Conservation (phyloP, 192 early-diverging fungal species). For the Podila horticola region DNA sequence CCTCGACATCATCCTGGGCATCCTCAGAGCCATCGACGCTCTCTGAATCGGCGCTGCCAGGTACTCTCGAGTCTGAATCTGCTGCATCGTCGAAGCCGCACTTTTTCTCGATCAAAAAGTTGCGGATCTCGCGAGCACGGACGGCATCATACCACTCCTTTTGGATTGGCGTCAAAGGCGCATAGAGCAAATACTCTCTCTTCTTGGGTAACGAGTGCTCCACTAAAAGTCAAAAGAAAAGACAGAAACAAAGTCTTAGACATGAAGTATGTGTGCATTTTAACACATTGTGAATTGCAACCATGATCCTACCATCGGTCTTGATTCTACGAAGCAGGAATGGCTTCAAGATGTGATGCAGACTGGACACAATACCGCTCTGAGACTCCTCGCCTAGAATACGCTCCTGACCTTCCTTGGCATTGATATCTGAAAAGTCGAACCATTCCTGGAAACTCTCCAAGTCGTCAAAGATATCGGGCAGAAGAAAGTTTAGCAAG, state of each 20-base stretch:
- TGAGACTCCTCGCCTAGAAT: constrained; percentile 75
- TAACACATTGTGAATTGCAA: too few species aligned
- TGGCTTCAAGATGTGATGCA: constrained; percentile 92
- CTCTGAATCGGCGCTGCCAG: constrained; percentile 11
- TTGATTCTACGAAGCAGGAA: constrained; percentile 94
- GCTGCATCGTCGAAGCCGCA: constrained; percentile 3
- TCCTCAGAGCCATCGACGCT: not conserved
- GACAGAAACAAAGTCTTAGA: not conserved
- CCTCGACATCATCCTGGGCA: constrained; percentile 2
- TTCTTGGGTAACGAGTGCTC: constrained; percentile 91
- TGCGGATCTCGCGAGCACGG: constrained; percentile 65
- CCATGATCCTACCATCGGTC: constrained; percentile 69
- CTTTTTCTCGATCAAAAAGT: constrained; percentile 68
- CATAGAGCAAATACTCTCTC: constrained; percentile 87
- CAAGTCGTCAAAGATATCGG: constrained; percentile 93
- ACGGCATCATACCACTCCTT: constrained; percentile 79
- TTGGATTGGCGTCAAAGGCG: constrained; percentile 76
- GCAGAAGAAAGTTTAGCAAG: constrained; percentile 92
- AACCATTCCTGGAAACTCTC: constrained; percentile 91
- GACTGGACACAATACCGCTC: constrained; percentile 75
- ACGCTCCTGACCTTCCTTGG: constrained; percentile 68
- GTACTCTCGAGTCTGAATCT: constrained; percentile 10
- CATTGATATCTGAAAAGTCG: constrained; percentile 79
- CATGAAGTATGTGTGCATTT: not conserved
- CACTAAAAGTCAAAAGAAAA: constrained; percentile 61